Conservation (phyloP, 441 rosid species). For the Aquilaria agallochum region DNA sequence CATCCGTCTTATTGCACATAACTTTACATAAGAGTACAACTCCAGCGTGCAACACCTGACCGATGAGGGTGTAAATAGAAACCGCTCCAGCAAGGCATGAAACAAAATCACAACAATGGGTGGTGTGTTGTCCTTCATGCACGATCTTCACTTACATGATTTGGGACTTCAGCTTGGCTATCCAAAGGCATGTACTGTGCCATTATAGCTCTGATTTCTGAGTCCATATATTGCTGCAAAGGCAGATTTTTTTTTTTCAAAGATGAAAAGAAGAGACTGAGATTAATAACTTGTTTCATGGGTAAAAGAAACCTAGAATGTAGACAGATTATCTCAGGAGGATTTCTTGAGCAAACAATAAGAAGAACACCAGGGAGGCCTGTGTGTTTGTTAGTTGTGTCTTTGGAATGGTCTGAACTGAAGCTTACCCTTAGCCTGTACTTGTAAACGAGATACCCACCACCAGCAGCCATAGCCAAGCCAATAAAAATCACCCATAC, state of each 20-base stretch:
- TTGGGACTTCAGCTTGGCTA: constrained; percentile 68
- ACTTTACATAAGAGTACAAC: neutral
- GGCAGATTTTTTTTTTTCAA: neutral
- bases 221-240: constrained; percentile 90
- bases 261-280: neutral
- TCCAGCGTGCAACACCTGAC: constrained; percentile 19
- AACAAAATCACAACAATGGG: neutral
- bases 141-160: constrained; percentile 50
- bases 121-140: constrained; percentile 28
- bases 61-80: constrained; percentile 1
- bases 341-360: too few species aligned
- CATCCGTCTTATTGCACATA: neutral
- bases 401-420: neutral
- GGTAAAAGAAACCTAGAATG: too few species aligned
- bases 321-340: too few species aligned
- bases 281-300: neutral
- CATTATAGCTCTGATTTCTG: constrained; percentile 97
- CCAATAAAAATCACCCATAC: constrained; percentile 80
- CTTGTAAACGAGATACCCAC: constrained; percentile 83
- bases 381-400: neutral
- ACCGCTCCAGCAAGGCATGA: constrained; percentile 5
- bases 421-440: constrained; percentile 77
- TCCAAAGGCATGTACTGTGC: constrained; percentile 97
- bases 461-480: constrained; percentile 71
- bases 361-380: neutral